Percentiles rank a stretch among this genome's conserved stretches.
phyloP scores from a whole-genome alignment of 2,329 filamentous ascomycete genomes.

The Ophiostoma populinum region DNA sequence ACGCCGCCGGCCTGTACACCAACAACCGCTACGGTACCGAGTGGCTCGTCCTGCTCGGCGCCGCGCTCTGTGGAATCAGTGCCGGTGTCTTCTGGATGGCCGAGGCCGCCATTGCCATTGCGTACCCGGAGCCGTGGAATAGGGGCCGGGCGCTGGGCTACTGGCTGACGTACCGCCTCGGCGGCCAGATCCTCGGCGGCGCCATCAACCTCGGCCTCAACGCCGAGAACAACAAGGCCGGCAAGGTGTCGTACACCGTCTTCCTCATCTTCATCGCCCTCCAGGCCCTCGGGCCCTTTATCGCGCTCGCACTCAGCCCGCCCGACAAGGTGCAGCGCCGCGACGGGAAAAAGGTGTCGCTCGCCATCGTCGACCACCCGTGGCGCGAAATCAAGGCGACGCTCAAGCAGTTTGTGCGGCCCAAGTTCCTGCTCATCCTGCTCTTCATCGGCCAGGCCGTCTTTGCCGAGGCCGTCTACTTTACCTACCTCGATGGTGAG shows the following conservation, averaged over 20 bases:
- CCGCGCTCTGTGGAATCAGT: slow-evolving; percentile 50
- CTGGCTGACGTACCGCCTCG: slow-evolving; percentile 38
- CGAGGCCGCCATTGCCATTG: slow-evolving; percentile 55
- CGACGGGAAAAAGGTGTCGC: slow-evolving; percentile 43
- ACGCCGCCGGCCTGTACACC: slow-evolving; percentile 51
- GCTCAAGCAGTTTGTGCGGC: slow-evolving; percentile 38
- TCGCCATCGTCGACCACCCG: slow-evolving; percentile 38
- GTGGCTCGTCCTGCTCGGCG: slow-evolving; percentile 53
- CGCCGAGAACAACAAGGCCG: slow-evolving; percentile 25
- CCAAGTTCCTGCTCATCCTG: slow-evolving; percentile 45
- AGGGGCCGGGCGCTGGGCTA: slow-evolving; percentile 47
- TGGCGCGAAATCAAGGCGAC: slow-evolving; percentile 43
- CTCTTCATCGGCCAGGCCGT: slow-evolving; percentile 55
- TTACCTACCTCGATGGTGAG: slow-evolving; percentile 41
- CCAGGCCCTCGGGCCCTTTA: slow-evolving; percentile 47
- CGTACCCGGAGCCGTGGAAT: slow-evolving; percentile 55
- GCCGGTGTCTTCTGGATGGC: slow-evolving; percentile 63
- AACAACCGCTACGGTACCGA: slow-evolving; percentile 53
- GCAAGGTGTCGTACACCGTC: slow-evolving; percentile 51
- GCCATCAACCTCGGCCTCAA: slow-evolving; percentile 56
- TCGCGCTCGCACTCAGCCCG: slow-evolving; percentile 42
- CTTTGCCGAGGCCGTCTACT: slow-evolving; percentile 55
- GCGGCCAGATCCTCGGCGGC: slow-evolving; percentile 53
- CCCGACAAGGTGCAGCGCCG: slow-evolving; percentile 46
- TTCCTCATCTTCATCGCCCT: slow-evolving; percentile 55